These are phyloP conservation scores for Hyaloscypha finlandica DNA, from an alignment of 495 filamentous ascomycete species.

Conservation along the genomic window DNA sequence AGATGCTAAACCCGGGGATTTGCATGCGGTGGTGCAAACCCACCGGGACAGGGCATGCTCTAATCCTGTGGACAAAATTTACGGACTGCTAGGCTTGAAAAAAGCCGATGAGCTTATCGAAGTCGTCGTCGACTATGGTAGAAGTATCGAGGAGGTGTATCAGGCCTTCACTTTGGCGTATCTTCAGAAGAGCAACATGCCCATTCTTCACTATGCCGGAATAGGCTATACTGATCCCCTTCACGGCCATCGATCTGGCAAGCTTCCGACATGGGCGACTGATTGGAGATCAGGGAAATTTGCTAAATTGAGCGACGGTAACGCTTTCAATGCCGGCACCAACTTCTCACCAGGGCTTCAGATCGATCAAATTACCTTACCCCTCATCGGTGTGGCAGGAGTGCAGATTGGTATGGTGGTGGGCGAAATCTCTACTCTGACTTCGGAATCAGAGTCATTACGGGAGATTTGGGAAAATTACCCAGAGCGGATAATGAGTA, in stretches of 20 bases:
- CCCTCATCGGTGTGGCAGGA: not conserved
- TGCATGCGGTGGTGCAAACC: too few relatives aligned
- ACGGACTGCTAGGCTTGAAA: not conserved
- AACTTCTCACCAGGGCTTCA: not conserved
- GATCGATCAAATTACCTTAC: not conserved
- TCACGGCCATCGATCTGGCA: not conserved
- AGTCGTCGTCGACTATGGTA: not conserved
- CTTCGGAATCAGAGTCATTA: not conserved
- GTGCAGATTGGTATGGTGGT: not conserved
- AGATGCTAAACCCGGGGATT: too few relatives aligned
- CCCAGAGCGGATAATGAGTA: not conserved
- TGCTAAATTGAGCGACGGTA: not conserved
- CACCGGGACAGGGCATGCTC: not conserved
- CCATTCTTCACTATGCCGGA: not conserved
- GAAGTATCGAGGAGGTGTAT: not conserved
- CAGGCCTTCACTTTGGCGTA: not conserved
- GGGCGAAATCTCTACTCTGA: not conserved
- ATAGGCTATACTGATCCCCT: not conserved
- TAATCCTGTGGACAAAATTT: not conserved
- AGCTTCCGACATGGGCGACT: not conserved
- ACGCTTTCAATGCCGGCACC: not conserved
- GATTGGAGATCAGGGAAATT: not conserved
- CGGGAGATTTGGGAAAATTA: not conserved
- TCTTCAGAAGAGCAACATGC: not conserved
- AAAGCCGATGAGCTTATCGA: not conserved